These are phyloP conservation scores for Chytriomyces hyalinus DNA, from an alignment of 192 early-diverging fungal species.

Conservation along the genomic window DNA sequence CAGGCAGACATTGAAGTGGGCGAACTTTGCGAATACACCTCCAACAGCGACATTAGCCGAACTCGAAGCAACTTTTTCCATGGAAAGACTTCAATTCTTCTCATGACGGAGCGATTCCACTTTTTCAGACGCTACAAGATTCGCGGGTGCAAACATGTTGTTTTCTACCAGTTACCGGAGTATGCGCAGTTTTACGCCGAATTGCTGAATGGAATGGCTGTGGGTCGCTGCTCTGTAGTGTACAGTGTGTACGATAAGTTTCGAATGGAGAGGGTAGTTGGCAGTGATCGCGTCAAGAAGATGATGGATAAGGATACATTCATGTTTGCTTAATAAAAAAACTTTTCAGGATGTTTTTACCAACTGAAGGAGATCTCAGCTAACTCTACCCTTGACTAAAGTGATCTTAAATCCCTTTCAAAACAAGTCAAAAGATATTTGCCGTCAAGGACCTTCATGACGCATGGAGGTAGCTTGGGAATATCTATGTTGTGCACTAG, in stretches of 20 bases:
- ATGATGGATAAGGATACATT: conserved; percentile 65
- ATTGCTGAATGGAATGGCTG: conserved; percentile 77
- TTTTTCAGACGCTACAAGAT: conserved; percentile 88
- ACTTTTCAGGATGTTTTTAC: too few relatives aligned
- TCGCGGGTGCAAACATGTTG: conserved; percentile 79
- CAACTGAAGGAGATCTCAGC: too few relatives aligned
- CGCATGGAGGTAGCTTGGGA: too few relatives aligned
- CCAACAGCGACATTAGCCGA: conserved; percentile 73
- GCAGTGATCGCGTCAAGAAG: conserved; percentile 70
- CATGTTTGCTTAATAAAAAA: conserved; percentile 49
- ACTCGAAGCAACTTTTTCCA: conserved; percentile 80
- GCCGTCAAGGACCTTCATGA: too few relatives aligned
- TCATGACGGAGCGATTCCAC: conserved; percentile 96
- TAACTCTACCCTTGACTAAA: too few relatives aligned
- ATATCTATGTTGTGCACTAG: too few relatives aligned
- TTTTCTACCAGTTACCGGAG: conserved; percentile 91
- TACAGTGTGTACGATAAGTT: conserved; percentile 77
- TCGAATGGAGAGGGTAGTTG: conserved; percentile 88
- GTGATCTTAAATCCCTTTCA: too few relatives aligned
- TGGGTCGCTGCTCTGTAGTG: conserved; percentile 51
- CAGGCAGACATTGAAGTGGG: conserved; percentile 67
- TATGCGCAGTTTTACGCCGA: conserved; percentile 88
- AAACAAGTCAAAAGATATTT: too few relatives aligned
- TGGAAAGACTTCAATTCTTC: conserved; percentile 75
- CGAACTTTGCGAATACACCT: conserved; percentile 90